These are phyloP conservation scores for Solanum ossicruentum DNA, from an alignment of 257 asterid genomes.

Conservation along the genomic window DNA sequence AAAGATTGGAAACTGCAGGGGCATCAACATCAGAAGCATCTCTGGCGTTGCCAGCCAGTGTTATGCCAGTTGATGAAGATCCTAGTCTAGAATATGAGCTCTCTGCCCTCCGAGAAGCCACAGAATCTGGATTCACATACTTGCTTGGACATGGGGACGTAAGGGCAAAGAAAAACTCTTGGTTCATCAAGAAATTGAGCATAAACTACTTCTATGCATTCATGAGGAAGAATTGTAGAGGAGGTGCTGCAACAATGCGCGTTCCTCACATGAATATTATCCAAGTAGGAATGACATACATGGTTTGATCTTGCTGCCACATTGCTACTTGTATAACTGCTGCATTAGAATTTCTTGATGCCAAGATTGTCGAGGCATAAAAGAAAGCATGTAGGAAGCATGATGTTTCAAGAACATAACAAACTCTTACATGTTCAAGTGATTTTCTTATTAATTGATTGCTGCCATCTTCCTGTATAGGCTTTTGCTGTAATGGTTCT, in stretches of 20 bases:
- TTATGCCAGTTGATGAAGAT: slow-evolving; percentile 43
- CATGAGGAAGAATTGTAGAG: slow-evolving; percentile 88
- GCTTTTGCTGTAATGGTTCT: background rate
- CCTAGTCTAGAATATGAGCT: slow-evolving; percentile 78
- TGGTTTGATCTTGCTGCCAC: slow-evolving; percentile 45
- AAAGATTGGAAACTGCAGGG: slow-evolving; percentile 7
- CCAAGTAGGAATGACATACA: slow-evolving; percentile 74
- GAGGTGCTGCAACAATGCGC: slow-evolving; percentile 83
- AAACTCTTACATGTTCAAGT: background rate
- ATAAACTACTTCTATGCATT: slow-evolving; percentile 83
- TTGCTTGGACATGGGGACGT: slow-evolving; percentile 84
- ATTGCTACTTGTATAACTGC: background rate
- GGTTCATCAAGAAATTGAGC: slow-evolving; percentile 63
- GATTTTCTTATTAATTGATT: background rate
- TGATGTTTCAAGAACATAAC: background rate
- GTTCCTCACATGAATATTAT: slow-evolving; percentile 83
- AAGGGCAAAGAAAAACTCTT: slow-evolving; percentile 69
- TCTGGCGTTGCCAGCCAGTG: slow-evolving; percentile 27
- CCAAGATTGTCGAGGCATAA: background rate
- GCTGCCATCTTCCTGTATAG: background rate
- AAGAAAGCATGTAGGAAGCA: background rate
- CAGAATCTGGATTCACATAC: slow-evolving; percentile 73
- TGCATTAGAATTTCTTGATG: background rate
- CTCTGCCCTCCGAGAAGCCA: slow-evolving; percentile 64
- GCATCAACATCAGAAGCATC: slow-evolving; percentile 24